Base-by-base conservation (phyloP, 768 basidiomycete species). In the Mycena olivaceomarginata region DNA sequence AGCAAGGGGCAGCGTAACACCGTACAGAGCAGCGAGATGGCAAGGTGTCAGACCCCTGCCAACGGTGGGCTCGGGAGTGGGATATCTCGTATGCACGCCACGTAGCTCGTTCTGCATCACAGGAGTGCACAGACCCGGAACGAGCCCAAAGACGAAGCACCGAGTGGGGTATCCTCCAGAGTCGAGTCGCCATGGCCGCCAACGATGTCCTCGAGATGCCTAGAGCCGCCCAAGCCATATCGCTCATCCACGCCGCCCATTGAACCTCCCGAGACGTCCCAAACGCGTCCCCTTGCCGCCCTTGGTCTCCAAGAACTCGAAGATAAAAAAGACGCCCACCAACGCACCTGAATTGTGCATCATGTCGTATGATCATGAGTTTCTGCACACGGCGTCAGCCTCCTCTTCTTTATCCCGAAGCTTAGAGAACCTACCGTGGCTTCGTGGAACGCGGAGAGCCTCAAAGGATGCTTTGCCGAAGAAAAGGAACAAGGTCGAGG, bases 321-420 rank as follows among this genome's bases (percentile, higher is more conserved):
- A 67, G 12, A 4, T 53, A 56, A 45, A 60, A 31, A 45, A 40
- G 31, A n/a, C 16, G 39, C 20, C 39, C 60, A 41, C 15, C 62
- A 31, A 67, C 76, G 10, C 67, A 77, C 76, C 76, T 77, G 76
- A 70, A 67, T 69, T 77, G 72, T 70, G 72, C 67, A 64, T 37
- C 76, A 74, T 73, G 46, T 77, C 76, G 76, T 74, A 63, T 72
- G 67, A 77, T 77, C 76, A 77, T 77, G 63, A 67, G 76, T 69
- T 76, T 66, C 48, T 62, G 39, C 16, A 1, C 41, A 20, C 31
- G 10, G 48, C 18, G 65, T 68, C 45, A 63, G 66, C 56, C 46
- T 64, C n/a, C 18, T 1, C 15, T 18, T 10, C 62, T 53, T 69
- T 65, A 2, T 37, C 40, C 39, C n/a, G 1, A 41, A 13, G 53